Evolutionary conservation across 495 filamentous ascomycete species (phyloP).

Genomic region (Cryomyces minteri): DNA sequence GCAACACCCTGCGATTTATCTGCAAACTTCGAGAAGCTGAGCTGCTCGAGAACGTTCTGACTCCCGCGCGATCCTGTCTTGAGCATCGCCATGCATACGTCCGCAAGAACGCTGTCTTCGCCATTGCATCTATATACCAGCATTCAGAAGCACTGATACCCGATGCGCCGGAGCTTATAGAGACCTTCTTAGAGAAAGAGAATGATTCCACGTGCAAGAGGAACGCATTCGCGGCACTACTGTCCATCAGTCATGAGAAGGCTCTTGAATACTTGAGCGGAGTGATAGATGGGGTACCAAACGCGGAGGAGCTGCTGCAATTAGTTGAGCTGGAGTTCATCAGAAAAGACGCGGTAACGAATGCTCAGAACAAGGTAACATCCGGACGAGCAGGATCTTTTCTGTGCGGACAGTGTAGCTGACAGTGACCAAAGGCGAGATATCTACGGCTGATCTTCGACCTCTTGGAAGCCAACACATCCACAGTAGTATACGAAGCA

Average conservation of each 20-base stretch:
- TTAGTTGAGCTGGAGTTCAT: constrained; percentile 93
- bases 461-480: constrained; percentile 78
- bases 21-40: constrained; percentile 93
- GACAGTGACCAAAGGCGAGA: constrained; percentile 34
- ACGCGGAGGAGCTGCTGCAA: constrained; percentile 85
- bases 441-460: constrained; percentile 95
- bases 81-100: constrained; percentile 96
- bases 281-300: constrained; percentile 88
- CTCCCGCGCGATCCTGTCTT: constrained; percentile 76
- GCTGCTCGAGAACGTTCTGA: constrained; percentile 86
- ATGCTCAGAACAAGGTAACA: constrained; percentile 73
- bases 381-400: constrained; percentile 3
- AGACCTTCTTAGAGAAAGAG: constrained; percentile 77
- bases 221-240: constrained; percentile 87
- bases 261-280: constrained; percentile 74
- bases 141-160: constrained; percentile 87
- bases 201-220: constrained; percentile 94
- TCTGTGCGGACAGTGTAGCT: neutral
- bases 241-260: constrained; percentile 82
- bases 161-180: constrained; percentile 84
- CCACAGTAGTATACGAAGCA: constrained; percentile 94
- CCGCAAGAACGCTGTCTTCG: constrained; percentile 93
- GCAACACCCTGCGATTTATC: constrained; percentile 90
- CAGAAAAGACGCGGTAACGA: constrained; percentile 89
- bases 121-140: constrained; percentile 79